Percentiles rank a stretch among this genome's conserved stretches.
Conservation (phyloP, 2,329 filamentous ascomycete species). For the Cladosporium halotolerans region DNA sequence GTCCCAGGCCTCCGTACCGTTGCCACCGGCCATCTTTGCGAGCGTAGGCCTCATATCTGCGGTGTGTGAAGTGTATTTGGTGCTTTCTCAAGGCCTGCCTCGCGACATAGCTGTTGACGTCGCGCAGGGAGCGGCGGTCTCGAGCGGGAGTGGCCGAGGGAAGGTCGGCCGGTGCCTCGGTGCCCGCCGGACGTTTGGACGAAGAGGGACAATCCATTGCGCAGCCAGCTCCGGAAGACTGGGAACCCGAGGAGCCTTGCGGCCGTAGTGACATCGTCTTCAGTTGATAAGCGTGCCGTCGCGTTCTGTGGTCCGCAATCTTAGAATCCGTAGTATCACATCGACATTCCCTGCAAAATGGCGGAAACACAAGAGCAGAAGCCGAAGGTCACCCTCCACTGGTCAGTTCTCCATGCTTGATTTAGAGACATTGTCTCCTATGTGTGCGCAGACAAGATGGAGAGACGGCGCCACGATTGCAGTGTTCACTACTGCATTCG, state of each 20-base stretch:
- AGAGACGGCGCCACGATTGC: too few species aligned
- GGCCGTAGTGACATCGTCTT: too few species aligned
- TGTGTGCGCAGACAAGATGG: too few species aligned
- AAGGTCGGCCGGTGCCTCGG: too few species aligned
- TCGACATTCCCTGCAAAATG: background rate
- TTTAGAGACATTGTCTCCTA: background rate
- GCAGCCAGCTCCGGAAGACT: too few species aligned
- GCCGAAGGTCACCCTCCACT: conserved; percentile 8
- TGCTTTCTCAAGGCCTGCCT: conserved; percentile 8
- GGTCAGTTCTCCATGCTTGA: background rate
- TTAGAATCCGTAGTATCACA: background rate
- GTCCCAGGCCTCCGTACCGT: conserved; percentile 23
- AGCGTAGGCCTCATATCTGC: conserved; percentile 27
- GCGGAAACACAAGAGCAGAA: conserved; percentile 8
- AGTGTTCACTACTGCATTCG: too few species aligned
- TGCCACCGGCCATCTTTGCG: conserved; percentile 32
- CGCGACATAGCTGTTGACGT: conserved; percentile 3
- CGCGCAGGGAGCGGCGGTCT: background rate
- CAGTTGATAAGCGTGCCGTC: too few species aligned
- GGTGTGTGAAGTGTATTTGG: conserved; percentile 9
- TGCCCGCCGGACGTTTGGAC: too few species aligned
- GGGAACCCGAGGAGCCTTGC: too few species aligned
- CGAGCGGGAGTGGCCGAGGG: background rate
- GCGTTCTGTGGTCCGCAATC: too few species aligned
- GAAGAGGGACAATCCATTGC: too few species aligned